These are phyloP conservation scores for Elsinoe ampelina DNA, from an alignment of 2,329 filamentous ascomycete species.

Conservation along the genomic window DNA sequence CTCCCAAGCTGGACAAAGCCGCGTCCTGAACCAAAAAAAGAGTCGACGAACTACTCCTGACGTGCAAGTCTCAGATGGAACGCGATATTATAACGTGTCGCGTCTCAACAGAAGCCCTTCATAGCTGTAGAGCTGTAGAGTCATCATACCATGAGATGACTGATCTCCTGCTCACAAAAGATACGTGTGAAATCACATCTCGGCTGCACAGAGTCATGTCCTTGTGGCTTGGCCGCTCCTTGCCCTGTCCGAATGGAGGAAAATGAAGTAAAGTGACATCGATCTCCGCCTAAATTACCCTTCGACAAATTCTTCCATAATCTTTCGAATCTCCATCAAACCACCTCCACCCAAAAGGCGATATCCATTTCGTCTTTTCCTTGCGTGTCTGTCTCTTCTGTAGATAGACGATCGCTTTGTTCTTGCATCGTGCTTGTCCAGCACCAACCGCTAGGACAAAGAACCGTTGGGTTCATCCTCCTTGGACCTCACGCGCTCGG, in stretches of 20 bases:
- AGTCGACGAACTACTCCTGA: background rate
- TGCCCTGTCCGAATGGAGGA: background rate
- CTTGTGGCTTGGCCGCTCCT: constrained; percentile 6
- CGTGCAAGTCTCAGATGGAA: background rate
- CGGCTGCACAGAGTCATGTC: constrained; percentile 7
- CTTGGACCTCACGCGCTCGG: constrained; percentile 12
- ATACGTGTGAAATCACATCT: background rate
- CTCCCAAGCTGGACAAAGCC: background rate
- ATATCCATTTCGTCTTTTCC: constrained; percentile 11
- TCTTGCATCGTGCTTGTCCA: constrained; percentile 1
- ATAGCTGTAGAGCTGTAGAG: background rate
- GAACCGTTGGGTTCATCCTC: constrained; percentile 8
- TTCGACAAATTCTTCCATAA: constrained; percentile 11
- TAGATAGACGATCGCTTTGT: constrained; percentile 10
- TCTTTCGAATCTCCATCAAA: constrained; percentile 6
- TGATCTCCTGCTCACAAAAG: background rate
- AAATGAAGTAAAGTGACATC: constrained; percentile 9
- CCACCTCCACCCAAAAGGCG: background rate
- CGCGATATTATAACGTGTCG: too few relatives aligned
- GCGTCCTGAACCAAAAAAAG: constrained; percentile 3
- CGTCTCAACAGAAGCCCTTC: background rate
- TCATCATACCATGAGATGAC: background rate
- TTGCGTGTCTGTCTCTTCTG: constrained; percentile 10
- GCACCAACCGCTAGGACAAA: background rate
- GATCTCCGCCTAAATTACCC: constrained; percentile 11